phyloP scores from a whole-genome alignment of 768 basidiomycete species.

The Scleroderma bovista region DNA sequence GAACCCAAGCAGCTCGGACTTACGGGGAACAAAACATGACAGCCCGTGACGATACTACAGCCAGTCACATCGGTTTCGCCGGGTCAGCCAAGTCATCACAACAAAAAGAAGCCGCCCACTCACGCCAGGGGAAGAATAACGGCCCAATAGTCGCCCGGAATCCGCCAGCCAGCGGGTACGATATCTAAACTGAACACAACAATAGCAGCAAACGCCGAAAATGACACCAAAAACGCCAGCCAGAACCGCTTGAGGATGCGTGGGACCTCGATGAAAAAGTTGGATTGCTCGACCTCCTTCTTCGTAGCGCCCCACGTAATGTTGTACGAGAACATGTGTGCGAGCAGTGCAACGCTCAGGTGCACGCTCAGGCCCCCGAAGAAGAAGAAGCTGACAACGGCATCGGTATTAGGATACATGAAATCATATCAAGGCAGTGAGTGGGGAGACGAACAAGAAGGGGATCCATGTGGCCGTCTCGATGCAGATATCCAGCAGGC shows the following conservation, averaged over 20 bases:
- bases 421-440: neutral
- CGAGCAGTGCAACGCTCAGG: slow-evolving; percentile 45
- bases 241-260: slow-evolving; percentile 78
- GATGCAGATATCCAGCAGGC: slow-evolving; percentile 15
- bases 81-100: neutral
- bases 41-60: slow-evolving; percentile 50
- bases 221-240: slow-evolving; percentile 52
- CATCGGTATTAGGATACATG: slow-evolving; percentile 1
- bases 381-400: slow-evolving; percentile 37
- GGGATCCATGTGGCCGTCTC: slow-evolving; percentile 28
- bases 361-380: slow-evolving; percentile 53
- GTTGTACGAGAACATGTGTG: slow-evolving; percentile 55
- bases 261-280: slow-evolving; percentile 89
- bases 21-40: slow-evolving; percentile 74
- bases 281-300: slow-evolving; percentile 84
- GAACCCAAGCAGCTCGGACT: slow-evolving; percentile 22
- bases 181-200: slow-evolving; percentile 48
- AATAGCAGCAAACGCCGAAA: slow-evolving; percentile 47
- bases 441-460: slow-evolving; percentile 29
- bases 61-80: too few relatives aligned
- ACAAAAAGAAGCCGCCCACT: slow-evolving; percentile 23
- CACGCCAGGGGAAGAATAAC: slow-evolving; percentile 70
- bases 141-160: slow-evolving; percentile 62
- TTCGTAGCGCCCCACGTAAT: slow-evolving; percentile 55
- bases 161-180: slow-evolving; percentile 60